Evolutionary conservation across 2,329 filamentous ascomycete species (phyloP).

Genomic region (Aphanoascus verrucosus): DNA sequence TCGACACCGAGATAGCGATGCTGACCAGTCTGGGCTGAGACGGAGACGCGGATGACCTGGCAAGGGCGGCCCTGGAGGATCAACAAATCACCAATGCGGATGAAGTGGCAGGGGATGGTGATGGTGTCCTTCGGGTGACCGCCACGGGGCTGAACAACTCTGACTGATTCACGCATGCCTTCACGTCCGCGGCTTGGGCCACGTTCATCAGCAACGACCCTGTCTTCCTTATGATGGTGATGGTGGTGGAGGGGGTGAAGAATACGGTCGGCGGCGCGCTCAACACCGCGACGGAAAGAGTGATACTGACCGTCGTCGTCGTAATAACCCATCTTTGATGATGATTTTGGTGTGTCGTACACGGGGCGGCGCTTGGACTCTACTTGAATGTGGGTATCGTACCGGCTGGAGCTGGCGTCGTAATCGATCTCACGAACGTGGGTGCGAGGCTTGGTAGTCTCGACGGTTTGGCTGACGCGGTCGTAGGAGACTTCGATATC

Average conservation of each 20-base stretch:
- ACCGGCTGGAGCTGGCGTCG: constrained; percentile 23
- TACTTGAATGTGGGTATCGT: constrained; percentile 37
- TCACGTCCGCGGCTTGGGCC: constrained; percentile 37
- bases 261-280: constrained; percentile 55
- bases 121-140: constrained; percentile 63
- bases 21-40: constrained; percentile 93
- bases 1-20: constrained; percentile 99
- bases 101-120: constrained; percentile 98
- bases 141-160: constrained; percentile 44
- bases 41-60: constrained; percentile 99
- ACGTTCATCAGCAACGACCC: constrained; percentile 34
- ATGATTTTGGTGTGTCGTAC: constrained; percentile 41
- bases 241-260: constrained; percentile 53
- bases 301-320: constrained; percentile 68
- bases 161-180: constrained; percentile 37
- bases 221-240: constrained; percentile 33
- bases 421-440: constrained; percentile 19
- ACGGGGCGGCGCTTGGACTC: constrained; percentile 43
- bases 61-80: constrained; percentile 98
- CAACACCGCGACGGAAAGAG: constrained; percentile 60
- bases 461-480: constrained; percentile 17
- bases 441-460: constrained; percentile 12
- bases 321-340: constrained; percentile 64
- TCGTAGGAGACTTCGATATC: constrained; percentile 23
- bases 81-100: constrained; percentile 96